phyloP scores from a whole-genome alignment of 106 monocot species.

The Acanthochlamys bracteata region DNA sequence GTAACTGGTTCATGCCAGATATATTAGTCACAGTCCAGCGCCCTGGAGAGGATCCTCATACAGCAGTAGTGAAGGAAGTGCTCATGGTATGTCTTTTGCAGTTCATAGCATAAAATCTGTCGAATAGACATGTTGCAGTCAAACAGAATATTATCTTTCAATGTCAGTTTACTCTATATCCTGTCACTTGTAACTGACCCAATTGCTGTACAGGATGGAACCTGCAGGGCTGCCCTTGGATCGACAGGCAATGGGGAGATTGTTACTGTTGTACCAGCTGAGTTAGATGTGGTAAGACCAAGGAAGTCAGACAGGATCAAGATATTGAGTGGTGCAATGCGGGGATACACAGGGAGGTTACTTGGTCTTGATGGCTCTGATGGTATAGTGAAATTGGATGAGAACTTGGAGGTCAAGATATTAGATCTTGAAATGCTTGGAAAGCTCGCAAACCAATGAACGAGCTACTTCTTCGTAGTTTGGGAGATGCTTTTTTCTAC shows the following conservation, averaged over 20 bases:
- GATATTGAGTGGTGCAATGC: constrained; percentile 57
- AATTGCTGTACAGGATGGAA: constrained; percentile 56
- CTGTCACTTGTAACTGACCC: neutral
- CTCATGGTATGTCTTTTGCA: constrained; percentile 32
- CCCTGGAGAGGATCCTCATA: constrained; percentile 52
- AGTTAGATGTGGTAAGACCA: constrained; percentile 59
- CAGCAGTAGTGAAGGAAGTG: constrained; percentile 67
- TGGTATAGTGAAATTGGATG: constrained; percentile 84
- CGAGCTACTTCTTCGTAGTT: neutral
- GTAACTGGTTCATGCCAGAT: constrained; percentile 60
- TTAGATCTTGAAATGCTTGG: constrained; percentile 77
- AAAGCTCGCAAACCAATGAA: constrained; percentile 44
- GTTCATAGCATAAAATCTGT: neutral
- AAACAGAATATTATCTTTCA: neutral
- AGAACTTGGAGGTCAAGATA: constrained; percentile 73
- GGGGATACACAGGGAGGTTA: constrained; percentile 73
- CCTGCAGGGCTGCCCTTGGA: constrained; percentile 59
- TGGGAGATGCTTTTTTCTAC: too few relatives aligned
- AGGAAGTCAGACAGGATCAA: constrained; percentile 91
- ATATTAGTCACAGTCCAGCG: constrained; percentile 58
- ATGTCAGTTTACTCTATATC: neutral
- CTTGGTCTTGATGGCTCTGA: constrained; percentile 91
- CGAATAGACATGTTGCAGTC: neutral
- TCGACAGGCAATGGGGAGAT: constrained; percentile 37
- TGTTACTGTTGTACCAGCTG: constrained; percentile 32